Evolutionary conservation across 345 rosid species (phyloP).

Genomic region (Eucalyptus brandiana): DNA sequence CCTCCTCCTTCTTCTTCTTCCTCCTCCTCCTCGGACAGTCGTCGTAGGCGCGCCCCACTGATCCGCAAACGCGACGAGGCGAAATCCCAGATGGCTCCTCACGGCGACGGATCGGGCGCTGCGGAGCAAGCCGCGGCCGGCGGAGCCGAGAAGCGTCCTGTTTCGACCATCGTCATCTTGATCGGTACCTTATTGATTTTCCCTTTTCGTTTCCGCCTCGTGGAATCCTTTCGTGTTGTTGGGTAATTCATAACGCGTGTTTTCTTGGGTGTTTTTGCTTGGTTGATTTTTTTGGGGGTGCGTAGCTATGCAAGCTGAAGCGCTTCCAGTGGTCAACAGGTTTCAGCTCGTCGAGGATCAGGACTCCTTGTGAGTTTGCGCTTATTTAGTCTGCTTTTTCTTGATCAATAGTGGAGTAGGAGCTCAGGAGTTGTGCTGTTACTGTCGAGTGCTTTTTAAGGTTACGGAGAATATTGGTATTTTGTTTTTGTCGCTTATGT

Average conservation of each 20-base stretch:
- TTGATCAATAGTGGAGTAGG: not conserved
- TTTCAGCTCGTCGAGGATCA: slow-evolving; percentile 45
- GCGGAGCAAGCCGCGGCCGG: slow-evolving; percentile 15
- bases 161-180: slow-evolving; percentile 61
- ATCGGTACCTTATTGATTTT: slow-evolving; percentile 30
- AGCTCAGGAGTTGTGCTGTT: not conserved
- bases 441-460: not conserved
- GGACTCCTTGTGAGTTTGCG: slow-evolving; percentile 29
- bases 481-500: not conserved
- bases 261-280: not conserved
- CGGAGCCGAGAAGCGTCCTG: slow-evolving; percentile 17
- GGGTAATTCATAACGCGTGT: not conserved
- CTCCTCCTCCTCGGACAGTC: not conserved
- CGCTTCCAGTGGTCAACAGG: slow-evolving; percentile 63
- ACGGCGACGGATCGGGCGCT: slow-evolving; percentile 35
- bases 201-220: not conserved
- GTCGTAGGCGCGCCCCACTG: not conserved
- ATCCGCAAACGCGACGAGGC: not conserved
- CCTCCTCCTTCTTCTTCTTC: slow-evolving; percentile 16
- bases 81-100: slow-evolving; percentile 33
- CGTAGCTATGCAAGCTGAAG: slow-evolving; percentile 88
- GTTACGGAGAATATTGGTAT: not conserved
- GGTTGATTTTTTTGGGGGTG: not conserved
- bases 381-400: not conserved
- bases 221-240: not conserved